These are phyloP conservation scores for Hemileccinum impolitum DNA, from an alignment of 768 basidiomycete genomes.

Conservation along the genomic window DNA sequence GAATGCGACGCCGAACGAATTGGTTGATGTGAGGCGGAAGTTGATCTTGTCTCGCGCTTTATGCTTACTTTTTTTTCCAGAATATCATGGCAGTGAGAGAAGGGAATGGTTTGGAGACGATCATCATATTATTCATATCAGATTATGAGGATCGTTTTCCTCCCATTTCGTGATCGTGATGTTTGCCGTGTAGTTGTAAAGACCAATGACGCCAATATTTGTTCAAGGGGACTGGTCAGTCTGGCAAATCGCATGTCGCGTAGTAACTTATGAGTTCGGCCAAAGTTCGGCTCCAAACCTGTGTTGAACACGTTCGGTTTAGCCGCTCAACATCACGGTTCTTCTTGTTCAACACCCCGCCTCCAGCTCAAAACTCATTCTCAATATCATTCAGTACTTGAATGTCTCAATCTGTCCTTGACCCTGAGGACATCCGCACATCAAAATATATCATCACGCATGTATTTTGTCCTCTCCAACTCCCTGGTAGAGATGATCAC, in stretches of 20 bases:
- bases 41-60: neutral
- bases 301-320: too few species aligned
- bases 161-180: constrained; percentile 11
- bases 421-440: neutral
- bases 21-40: constrained; percentile 67
- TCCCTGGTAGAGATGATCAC: constrained; percentile 36
- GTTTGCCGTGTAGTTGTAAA: neutral
- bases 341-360: too few species aligned
- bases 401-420: neutral
- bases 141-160: constrained; percentile 54
- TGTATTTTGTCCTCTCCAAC: constrained; percentile 38
- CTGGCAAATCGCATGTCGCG: too few species aligned
- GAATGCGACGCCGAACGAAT: constrained; percentile 71
- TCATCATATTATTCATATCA: constrained; percentile 69
- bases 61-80: constrained; percentile 33
- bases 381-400: too few species aligned
- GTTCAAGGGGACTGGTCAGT: too few species aligned
- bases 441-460: constrained; percentile 35
- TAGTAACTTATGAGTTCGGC: too few species aligned
- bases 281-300: too few species aligned
- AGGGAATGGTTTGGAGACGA: constrained; percentile 64
- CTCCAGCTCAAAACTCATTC: too few species aligned
- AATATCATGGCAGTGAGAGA: constrained; percentile 61
- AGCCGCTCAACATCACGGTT: too few species aligned
- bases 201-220: neutral